A percentile compares a stretch with the other conserved stretches of the same genome.
Conservation (phyloP, 2,329 filamentous ascomycete genomes). For the Cladobotryum mycophilum region DNA sequence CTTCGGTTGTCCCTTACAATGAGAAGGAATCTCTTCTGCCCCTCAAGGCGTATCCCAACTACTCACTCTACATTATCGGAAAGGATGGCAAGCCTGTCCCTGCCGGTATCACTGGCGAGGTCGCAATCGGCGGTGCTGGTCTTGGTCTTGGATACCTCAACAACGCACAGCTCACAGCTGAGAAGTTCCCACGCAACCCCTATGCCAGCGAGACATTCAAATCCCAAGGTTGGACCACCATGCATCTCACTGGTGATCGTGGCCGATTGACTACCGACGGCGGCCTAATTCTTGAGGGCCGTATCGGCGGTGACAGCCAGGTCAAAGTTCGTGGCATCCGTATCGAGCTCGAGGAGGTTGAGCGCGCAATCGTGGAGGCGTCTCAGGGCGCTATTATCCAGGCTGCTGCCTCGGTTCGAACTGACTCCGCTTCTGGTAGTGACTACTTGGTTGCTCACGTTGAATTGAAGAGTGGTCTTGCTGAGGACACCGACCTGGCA, state of each 20-base stretch:
- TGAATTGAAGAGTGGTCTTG: conserved; percentile 10
- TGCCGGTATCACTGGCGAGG: conserved; percentile 12
- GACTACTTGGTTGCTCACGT: conserved; percentile 21
- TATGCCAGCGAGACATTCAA: conserved; percentile 1
- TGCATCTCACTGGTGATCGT: conserved; percentile 31
- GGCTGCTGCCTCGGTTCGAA: too few species aligned
- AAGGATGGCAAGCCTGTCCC: conserved; percentile 15
- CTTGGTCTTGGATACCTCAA: conserved; percentile 34
- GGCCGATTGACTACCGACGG: conserved; percentile 23
- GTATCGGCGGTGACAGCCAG: conserved; percentile 33
- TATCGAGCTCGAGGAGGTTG: conserved; percentile 39
- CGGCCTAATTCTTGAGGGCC: conserved; percentile 25
- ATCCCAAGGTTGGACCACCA: conserved; percentile 15
- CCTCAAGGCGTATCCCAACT: conserved; percentile 16
- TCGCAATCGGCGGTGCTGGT: conserved; percentile 28
- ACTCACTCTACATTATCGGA: conserved; percentile 36
- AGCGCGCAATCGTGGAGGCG: conserved; percentile 16
- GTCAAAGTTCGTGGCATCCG: conserved; percentile 38
- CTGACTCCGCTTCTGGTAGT: too few species aligned
- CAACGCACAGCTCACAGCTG: conserved; percentile 12
- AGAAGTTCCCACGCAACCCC: conserved; percentile 6
- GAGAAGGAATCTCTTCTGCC: conserved; percentile 1
- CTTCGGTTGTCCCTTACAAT: neutral
- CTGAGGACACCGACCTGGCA: neutral
- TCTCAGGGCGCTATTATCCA: conserved; percentile 8